These are phyloP conservation scores for Diphasiastrum complanatum DNA, from an alignment of 83 land plant species.

Conservation along the genomic window DNA sequence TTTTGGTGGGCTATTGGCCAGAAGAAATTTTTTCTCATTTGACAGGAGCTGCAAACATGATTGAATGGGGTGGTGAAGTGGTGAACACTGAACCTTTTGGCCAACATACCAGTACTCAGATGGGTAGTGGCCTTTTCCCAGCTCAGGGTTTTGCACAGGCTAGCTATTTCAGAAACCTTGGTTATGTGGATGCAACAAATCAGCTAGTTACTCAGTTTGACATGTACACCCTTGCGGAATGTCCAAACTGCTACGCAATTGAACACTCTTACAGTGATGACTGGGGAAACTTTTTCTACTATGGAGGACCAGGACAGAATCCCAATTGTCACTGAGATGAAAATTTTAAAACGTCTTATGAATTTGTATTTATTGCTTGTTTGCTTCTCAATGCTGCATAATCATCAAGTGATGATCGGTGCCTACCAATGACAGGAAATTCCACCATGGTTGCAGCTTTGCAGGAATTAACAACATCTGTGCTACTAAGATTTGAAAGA, in stretches of 20 bases:
- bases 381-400: too few relatives aligned
- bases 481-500: too few relatives aligned
- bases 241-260: slow-evolving; percentile 7
- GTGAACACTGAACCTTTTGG: neutral
- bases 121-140: slow-evolving; percentile 12
- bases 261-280: neutral
- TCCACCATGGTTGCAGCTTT: too few relatives aligned
- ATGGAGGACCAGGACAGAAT: slow-evolving; percentile 13
- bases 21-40: slow-evolving; percentile 9
- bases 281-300: slow-evolving; percentile 16
- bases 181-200: neutral
- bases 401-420: too few relatives aligned
- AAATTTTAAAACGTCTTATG: too few relatives aligned
- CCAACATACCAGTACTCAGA: slow-evolving; percentile 3
- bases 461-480: too few relatives aligned
- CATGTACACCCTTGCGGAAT: neutral
- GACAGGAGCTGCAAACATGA: neutral
- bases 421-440: too few relatives aligned
- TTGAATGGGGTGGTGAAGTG: slow-evolving; percentile 5
- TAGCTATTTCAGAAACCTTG: slow-evolving; percentile 5
- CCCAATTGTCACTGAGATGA: slow-evolving; percentile 1
- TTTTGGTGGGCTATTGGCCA: slow-evolving; percentile 8
- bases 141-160: slow-evolving; percentile 7
- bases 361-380: too few relatives aligned
- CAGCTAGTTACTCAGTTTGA: neutral